Conservation (phyloP, 2,329 filamentous ascomycete species). For the Alternaria sp. region DNA sequence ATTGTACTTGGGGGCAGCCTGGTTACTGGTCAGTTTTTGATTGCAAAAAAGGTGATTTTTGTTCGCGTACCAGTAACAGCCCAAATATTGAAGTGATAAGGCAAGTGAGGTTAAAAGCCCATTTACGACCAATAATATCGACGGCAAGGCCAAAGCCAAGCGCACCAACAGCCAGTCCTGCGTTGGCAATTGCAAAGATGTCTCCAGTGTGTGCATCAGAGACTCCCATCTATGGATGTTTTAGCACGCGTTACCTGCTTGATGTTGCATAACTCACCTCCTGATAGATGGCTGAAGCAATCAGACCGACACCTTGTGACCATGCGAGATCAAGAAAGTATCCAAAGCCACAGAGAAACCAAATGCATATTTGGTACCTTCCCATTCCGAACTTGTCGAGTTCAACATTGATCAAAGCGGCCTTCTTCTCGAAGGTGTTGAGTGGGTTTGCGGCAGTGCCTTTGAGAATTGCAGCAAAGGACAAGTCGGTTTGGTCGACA, state of each 20-base stretch:
- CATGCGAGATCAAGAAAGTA: conserved; percentile 46
- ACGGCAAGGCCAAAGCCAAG: conserved; percentile 37
- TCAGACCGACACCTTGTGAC: conserved; percentile 41
- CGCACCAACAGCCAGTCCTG: conserved; percentile 41
- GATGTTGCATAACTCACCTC: conserved; percentile 26
- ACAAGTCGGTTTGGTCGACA: conserved; percentile 33
- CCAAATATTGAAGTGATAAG: conserved; percentile 41
- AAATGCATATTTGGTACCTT: conserved; percentile 43
- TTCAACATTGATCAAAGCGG: conserved; percentile 43
- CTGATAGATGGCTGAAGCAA: conserved; percentile 39
- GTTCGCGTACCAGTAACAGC: conserved; percentile 28
- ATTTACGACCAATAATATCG: conserved; percentile 42
- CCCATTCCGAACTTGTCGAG: conserved; percentile 43
- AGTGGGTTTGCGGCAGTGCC: conserved; percentile 39
- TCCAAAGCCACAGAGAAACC: conserved; percentile 44
- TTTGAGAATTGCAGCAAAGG: conserved; percentile 37
- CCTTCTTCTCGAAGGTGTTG: conserved; percentile 42
- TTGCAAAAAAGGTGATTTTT: background rate
- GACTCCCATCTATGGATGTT: conserved; percentile 20
- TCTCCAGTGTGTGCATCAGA: conserved; percentile 30
- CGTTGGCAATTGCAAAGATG: conserved; percentile 41
- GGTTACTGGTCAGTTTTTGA: conserved; percentile 4
- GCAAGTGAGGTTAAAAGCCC: conserved; percentile 39
- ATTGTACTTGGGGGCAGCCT: conserved; percentile 44
- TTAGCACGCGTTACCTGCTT: background rate